Percentiles rank a stretch among this genome's conserved stretches.
Conservation (phyloP, 768 basidiomycete species). For the Boletus coccyginus region DNA sequence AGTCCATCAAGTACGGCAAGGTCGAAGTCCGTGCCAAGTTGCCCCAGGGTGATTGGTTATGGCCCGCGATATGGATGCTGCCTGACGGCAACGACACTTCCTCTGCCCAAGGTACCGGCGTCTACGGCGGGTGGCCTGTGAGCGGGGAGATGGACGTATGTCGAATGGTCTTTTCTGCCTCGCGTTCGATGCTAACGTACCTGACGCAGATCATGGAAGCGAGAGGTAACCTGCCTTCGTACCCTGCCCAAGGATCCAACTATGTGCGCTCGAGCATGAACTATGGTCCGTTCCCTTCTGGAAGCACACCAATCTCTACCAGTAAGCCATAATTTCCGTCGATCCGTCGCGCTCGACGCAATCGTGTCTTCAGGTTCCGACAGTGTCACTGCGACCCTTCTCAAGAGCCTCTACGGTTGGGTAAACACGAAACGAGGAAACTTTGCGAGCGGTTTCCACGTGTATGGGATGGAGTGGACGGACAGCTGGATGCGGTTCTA, state of each 20-base stretch:
- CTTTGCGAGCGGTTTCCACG: slow-evolving; percentile 50
- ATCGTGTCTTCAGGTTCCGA: slow-evolving; percentile 1
- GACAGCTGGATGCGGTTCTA: slow-evolving; percentile 52
- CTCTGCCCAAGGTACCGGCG: slow-evolving; percentile 15
- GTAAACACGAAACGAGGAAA: slow-evolving; percentile 38
- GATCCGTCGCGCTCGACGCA: neutral
- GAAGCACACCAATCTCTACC: slow-evolving; percentile 31
- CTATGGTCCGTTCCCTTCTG: slow-evolving; percentile 55
- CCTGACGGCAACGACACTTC: slow-evolving; percentile 25
- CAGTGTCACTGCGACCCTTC: slow-evolving; percentile 22
- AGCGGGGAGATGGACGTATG: slow-evolving; percentile 60
- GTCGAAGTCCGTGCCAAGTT: slow-evolving; percentile 61
- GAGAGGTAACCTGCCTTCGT: slow-evolving; percentile 45
- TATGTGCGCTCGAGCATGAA: slow-evolving; percentile 57
- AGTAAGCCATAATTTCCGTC: slow-evolving; percentile 8
- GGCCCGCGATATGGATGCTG: slow-evolving; percentile 35
- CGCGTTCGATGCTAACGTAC: neutral
- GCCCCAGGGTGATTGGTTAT: slow-evolving; percentile 48
- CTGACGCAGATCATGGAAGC: slow-evolving; percentile 49
- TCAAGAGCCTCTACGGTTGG: slow-evolving; percentile 38
- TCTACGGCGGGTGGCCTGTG: slow-evolving; percentile 44
- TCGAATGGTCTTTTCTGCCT: neutral
- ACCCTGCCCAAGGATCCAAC: slow-evolving; percentile 43
- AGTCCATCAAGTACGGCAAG: slow-evolving; percentile 52
- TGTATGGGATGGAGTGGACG: slow-evolving; percentile 61